phyloP scores from a whole-genome alignment of 2,329 filamentous ascomycete genomes.

The Stemphylium vesicarium region DNA sequence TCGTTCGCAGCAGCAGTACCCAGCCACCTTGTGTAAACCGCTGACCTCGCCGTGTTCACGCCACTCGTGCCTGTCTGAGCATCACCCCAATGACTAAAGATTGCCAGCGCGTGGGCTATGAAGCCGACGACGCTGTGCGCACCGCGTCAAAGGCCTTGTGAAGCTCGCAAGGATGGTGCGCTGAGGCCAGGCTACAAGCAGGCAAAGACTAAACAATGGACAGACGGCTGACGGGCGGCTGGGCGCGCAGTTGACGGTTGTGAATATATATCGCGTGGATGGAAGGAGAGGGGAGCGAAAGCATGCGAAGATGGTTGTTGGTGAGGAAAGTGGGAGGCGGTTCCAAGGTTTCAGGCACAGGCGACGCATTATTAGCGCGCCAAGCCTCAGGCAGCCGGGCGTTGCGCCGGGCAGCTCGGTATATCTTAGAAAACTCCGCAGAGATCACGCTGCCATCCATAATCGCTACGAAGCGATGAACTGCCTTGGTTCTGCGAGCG shows the following conservation, averaged over 20 bases:
- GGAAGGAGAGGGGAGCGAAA: too few relatives aligned
- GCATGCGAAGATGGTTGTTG: too few relatives aligned
- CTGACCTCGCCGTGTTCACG: conserved; percentile 9
- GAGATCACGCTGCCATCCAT: too few relatives aligned
- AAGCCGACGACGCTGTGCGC: conserved; percentile 11
- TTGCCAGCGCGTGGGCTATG: conserved; percentile 14
- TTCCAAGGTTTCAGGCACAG: too few relatives aligned
- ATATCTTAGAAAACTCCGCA: too few relatives aligned
- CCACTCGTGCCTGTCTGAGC: conserved; percentile 16
- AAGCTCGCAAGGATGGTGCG: conserved; percentile 25
- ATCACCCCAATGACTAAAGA: conserved; percentile 17
- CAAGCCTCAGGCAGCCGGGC: too few relatives aligned
- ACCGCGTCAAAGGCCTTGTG: conserved; percentile 19
- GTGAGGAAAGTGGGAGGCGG: too few relatives aligned
- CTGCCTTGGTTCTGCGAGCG: too few relatives aligned
- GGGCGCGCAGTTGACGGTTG: not conserved
- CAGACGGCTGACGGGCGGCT: not conserved
- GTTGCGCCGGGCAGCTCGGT: too few relatives aligned
- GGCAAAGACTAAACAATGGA: conserved; percentile 6
- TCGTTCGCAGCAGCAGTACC: conserved; percentile 2
- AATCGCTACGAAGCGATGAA: too few relatives aligned
- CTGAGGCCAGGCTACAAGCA: conserved; percentile 10
- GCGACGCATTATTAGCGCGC: too few relatives aligned
- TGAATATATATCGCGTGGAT: too few relatives aligned
- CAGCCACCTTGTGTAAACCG: conserved; percentile 10